Evolutionary conservation across 2,329 filamentous ascomycete genomes (phyloP).

Genomic region (Chaetomiaceae sp.): DNA sequence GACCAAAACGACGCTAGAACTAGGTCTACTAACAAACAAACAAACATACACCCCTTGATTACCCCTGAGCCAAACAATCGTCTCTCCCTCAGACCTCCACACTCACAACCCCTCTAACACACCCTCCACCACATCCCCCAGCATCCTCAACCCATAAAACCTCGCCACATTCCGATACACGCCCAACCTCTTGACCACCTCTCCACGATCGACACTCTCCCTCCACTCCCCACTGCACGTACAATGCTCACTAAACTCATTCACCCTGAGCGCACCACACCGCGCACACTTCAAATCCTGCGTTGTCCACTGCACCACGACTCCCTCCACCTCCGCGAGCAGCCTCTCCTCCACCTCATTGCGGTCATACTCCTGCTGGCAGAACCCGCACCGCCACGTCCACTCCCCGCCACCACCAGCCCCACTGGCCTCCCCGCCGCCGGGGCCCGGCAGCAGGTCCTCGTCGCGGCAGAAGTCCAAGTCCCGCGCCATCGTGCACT

Average conservation of each 20-base stretch:
- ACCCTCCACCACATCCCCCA: constrained; percentile 66
- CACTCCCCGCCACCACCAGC: constrained; percentile 28
- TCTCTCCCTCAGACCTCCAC: not conserved
- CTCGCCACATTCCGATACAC: constrained; percentile 70
- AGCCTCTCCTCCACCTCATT: constrained; percentile 78
- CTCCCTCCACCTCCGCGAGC: constrained; percentile 66
- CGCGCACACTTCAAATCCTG: constrained; percentile 80
- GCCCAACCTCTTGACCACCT: constrained; percentile 56
- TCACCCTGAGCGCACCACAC: constrained; percentile 68
- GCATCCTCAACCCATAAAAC: constrained; percentile 76
- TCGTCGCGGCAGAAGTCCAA: constrained; percentile 90
- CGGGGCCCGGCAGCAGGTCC: constrained; percentile 61
- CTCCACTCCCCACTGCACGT: constrained; percentile 84
- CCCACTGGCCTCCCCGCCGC: constrained; percentile 16
- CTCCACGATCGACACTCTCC: constrained; percentile 60
- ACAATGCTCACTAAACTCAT: constrained; percentile 97
- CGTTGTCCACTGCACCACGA: constrained; percentile 73
- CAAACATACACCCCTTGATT: too few species aligned
- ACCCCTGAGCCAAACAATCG: too few species aligned
- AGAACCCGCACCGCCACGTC: constrained; percentile 72
- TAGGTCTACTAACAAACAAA: too few species aligned
- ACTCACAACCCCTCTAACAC: constrained; percentile 44
- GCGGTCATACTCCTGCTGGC: constrained; percentile 68
- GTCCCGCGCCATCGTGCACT: constrained; percentile 83
- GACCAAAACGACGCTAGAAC: too few species aligned